Base-by-base conservation (phyloP, 2,329 filamentous ascomycete genomes). In the Beauveria sp. region DNA sequence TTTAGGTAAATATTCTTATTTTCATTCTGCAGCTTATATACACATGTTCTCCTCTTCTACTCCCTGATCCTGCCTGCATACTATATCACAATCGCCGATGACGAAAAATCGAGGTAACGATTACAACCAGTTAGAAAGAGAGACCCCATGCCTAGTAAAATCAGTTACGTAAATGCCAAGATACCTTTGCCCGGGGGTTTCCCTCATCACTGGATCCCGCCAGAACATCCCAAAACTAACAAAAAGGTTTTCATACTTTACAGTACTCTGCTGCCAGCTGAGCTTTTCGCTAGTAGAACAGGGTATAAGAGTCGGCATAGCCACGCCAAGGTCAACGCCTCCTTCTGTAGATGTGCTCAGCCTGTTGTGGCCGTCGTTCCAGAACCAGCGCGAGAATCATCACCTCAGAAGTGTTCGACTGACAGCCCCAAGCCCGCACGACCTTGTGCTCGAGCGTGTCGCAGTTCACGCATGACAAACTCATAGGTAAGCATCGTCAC, bases 401-500 rank as follows among this genome's bases (percentile, higher is more conserved):
- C 38, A 58, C 8, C 30, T 47, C 14, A 38, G 34, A 38, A 38
- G 30, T 52, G 12, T n/a, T 51, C 34, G 6, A 5, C 16, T 9
- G 34, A 26, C 16, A 58, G 60, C 22, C 68, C 64, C 20, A 67
- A 49, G 65, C 74, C 77, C 40, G 69, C 69, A 56, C 68, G 70
- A 54, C 77, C 79, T 16, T 77, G 73, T 2, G 68, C 65, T 66
- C 77, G 77, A 30, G 73, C 70, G 61, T 74, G 71, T 63, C 81
- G 81, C 22, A 86, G 72, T 60, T 76, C 72, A 58, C 79, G 76
- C 83, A 86, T 86, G 55, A 81, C 77, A 67, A 88, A 95, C 76
- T 99, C 95, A 71, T 96, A 99, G 14, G 93, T 98, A 71, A 98
- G 81, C 88, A 99, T 96, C 3, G 95, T 99, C 28, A 96, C 96